A percentile compares a stretch with the other conserved stretches of the same genome.
Conservation (phyloP, 2,329 filamentous ascomycete species). For the Monosporascus ibericus region DNA sequence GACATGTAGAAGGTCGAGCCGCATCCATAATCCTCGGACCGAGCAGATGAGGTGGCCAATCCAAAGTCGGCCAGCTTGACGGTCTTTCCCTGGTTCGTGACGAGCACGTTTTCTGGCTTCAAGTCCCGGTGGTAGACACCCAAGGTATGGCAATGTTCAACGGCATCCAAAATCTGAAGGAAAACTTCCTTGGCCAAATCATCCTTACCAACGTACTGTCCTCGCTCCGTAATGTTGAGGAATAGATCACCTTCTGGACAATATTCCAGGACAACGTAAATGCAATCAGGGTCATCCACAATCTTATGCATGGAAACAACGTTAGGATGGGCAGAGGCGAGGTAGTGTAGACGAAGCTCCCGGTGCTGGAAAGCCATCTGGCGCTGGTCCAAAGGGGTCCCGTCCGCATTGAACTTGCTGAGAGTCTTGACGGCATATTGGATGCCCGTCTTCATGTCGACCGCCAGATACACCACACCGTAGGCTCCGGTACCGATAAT, state of each 20-base stretch:
- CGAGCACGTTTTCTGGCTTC: conserved; percentile 96
- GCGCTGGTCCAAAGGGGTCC: conserved; percentile 68
- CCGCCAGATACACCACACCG: conserved; percentile 87
- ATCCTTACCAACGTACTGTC: conserved; percentile 91
- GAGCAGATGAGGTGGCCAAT: conserved; percentile 75
- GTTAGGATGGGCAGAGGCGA: conserved; percentile 83
- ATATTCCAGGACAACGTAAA: conserved; percentile 93
- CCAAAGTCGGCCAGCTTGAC: conserved; percentile 98
- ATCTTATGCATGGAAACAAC: conserved; percentile 93
- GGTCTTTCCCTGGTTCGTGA: conserved; percentile 79
- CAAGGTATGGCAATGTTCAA: conserved; percentile 86
- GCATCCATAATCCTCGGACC: conserved; percentile 92
- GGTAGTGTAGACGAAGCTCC: conserved; percentile 87
- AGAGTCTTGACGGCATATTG: conserved; percentile 95
- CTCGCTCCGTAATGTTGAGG: conserved; percentile 92
- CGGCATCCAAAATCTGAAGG: conserved; percentile 92
- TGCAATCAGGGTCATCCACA: conserved; percentile 85
- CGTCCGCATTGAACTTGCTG: conserved; percentile 76
- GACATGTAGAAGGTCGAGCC: conserved; percentile 99
- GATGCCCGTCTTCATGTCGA: conserved; percentile 73
- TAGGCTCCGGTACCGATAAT: conserved; percentile 93
- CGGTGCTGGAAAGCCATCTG: conserved; percentile 87
- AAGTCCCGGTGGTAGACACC: conserved; percentile 97
- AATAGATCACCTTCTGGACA: conserved; percentile 97
- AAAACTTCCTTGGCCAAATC: conserved; percentile 80